Evolutionary conservation across 2,329 filamentous ascomycete species (phyloP).

Genomic region (Fusarium irregulare): DNA sequence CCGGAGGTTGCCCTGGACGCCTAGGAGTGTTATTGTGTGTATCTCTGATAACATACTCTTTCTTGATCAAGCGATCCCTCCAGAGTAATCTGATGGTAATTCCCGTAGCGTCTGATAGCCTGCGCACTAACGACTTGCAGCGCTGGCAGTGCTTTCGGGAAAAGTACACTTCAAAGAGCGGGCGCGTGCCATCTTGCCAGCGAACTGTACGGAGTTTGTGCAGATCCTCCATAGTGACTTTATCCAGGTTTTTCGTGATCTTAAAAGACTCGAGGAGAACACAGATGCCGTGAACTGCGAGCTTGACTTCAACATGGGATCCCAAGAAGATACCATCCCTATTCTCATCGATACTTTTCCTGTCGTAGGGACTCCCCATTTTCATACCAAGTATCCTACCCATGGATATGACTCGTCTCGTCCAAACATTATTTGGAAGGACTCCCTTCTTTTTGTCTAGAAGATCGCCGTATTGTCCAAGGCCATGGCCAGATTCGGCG

Average conservation of each 20-base stretch:
- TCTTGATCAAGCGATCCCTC: slow-evolving; percentile 45
- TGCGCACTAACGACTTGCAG: slow-evolving; percentile 45
- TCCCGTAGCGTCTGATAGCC: slow-evolving; percentile 46
- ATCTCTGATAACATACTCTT: slow-evolving; percentile 38
- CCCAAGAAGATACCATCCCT: slow-evolving; percentile 47
- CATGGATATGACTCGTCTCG: slow-evolving; percentile 45
- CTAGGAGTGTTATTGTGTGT: not conserved
- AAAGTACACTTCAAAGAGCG: slow-evolving; percentile 51
- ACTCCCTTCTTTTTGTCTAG: slow-evolving; percentile 41
- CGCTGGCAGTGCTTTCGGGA: slow-evolving; percentile 49
- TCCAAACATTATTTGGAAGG: slow-evolving; percentile 50
- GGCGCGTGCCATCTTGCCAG: slow-evolving; percentile 46
- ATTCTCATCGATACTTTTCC: not conserved
- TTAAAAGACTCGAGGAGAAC: slow-evolving; percentile 44
- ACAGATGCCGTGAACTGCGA: slow-evolving; percentile 50
- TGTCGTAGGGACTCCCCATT: slow-evolving; percentile 48
- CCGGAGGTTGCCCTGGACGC: not conserved
- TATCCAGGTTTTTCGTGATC: slow-evolving; percentile 40
- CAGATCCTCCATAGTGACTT: slow-evolving; percentile 40
- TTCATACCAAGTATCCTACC: slow-evolving; percentile 47
- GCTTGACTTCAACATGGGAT: slow-evolving; percentile 56
- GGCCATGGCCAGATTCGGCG: slow-evolving; percentile 52
- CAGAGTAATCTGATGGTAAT: slow-evolving; percentile 44
- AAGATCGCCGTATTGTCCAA: slow-evolving; percentile 45
- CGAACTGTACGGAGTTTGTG: slow-evolving; percentile 31